A percentile compares a stretch with the other conserved stretches of the same genome.
These are phyloP conservation scores for Viridothelium virens DNA, from an alignment of 495 filamentous ascomycete species.

Conservation along the genomic window DNA sequence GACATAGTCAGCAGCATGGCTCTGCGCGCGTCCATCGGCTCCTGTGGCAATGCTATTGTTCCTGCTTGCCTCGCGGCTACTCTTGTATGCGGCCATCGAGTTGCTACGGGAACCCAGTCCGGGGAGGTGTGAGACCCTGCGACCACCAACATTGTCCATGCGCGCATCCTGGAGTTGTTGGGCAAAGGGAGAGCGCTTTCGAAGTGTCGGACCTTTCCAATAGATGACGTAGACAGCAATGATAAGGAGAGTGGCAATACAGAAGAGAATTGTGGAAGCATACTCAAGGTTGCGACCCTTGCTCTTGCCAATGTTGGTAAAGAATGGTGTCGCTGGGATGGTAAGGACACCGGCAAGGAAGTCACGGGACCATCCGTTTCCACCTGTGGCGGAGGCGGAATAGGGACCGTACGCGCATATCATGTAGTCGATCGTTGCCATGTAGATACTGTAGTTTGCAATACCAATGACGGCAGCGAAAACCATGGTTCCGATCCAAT, in stretches of 20 bases:
- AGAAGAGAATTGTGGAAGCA: constrained; percentile 64
- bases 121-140: constrained; percentile 12
- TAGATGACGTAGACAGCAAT: constrained; percentile 70
- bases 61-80: background rate
- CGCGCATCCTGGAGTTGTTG: constrained; percentile 38
- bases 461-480: constrained; percentile 59
- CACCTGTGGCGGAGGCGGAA: constrained; percentile 69
- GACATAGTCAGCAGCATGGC: background rate
- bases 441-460: constrained; percentile 62
- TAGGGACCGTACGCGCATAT: constrained; percentile 72
- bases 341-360: constrained; percentile 76
- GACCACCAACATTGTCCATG: constrained; percentile 18
- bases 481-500: constrained; percentile 60
- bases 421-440: constrained; percentile 83
- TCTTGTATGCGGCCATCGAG: background rate
- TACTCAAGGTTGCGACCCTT: constrained; percentile 58
- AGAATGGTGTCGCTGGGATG: constrained; percentile 66
- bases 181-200: constrained; percentile 65
- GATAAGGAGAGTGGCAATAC: constrained; percentile 62
- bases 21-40: background rate
- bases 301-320: constrained; percentile 39
- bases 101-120: background rate
- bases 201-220: constrained; percentile 61
- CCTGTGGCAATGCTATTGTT: background rate
- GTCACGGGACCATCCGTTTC: constrained; percentile 69